phyloP scores from a whole-genome alignment of 2,329 filamentous ascomycete genomes.

The Nothophaeocryptopus gaeumannii region DNA sequence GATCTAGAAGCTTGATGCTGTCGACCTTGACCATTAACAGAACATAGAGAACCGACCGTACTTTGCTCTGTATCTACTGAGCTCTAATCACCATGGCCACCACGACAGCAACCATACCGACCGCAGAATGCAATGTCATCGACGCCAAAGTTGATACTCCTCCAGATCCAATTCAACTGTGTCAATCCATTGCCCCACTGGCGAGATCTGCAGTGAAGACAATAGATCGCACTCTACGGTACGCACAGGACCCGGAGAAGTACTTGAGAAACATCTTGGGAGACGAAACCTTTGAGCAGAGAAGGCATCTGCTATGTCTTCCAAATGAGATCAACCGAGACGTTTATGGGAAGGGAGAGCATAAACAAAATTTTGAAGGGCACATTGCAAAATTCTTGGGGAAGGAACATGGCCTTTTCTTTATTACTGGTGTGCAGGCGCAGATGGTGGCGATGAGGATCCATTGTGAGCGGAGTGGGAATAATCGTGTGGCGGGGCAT shows the following conservation, averaged over 20 bases:
- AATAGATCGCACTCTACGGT: background rate
- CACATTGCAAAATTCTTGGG: constrained; percentile 23
- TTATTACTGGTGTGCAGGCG: constrained; percentile 27
- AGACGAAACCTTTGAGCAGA: constrained; percentile 9
- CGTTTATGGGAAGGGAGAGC: constrained; percentile 20
- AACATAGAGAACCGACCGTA: too few species aligned
- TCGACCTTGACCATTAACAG: too few species aligned
- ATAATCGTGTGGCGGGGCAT: constrained; percentile 22
- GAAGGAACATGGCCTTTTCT: constrained; percentile 25
- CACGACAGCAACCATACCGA: too few species aligned
- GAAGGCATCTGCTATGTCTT: constrained; percentile 14
- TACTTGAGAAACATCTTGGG: constrained; percentile 21
- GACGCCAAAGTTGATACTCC: too few species aligned
- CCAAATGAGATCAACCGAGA: constrained; percentile 19
- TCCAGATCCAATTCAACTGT: too few species aligned
- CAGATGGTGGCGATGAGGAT: constrained; percentile 23
- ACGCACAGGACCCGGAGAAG: constrained; percentile 13
- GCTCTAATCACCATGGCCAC: too few species aligned
- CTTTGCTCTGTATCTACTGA: too few species aligned
- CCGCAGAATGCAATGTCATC: too few species aligned
- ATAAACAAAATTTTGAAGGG: constrained; percentile 22
- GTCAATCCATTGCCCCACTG: too few species aligned
- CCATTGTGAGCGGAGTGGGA: constrained; percentile 10
- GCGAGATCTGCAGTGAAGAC: too few species aligned
- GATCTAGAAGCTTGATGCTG: too few species aligned